Evolutionary conservation across 768 basidiomycete genomes (phyloP), one percentile per base, ranked within the genome.

Genomic region (Boletus subparvulus): DNA sequence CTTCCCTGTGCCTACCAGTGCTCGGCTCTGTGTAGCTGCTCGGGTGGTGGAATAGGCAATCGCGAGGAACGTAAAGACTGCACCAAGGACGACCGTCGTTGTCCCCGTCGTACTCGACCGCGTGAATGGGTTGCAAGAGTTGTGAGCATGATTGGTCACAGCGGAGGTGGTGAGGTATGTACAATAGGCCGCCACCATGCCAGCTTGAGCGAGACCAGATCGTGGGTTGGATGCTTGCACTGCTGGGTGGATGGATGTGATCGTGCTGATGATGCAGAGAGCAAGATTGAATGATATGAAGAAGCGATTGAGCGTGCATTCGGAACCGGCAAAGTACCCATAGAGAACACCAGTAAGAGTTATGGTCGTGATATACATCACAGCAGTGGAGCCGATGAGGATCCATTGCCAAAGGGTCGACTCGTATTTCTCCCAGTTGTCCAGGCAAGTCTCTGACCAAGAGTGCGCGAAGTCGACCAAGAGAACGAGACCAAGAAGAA

Each of bases 391-490:
- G 6, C 91, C 87, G 52, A 99, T 86, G 51, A 98, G 87, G 55
- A 96, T 84, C 85, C 90, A 98, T 70, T 97, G 94, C 97, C 97
- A 99, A 49, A 95, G 73, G 62, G 88, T 90, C 11, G 94, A 95
- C 44, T 84, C 82, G 3, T 84, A 85, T 56, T 85, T 84, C 71
- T 98, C 96, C 95, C 94, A 98, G 52, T 94, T 93, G 61, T 96
- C 88, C 50, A 98, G 82, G 70, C 96, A 98, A 7, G 86, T 95
- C 74, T 99, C 97, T 16, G 94, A 93, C 95, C 95, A 98, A 6
- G 92, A 90, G 70, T 99, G 97, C 3, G 97, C 97, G 67, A 98
- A 98, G 77, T 99, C 97, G 73, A 99, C 90, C 55, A 99, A 86
- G 43, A 99, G 87, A 55, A 99, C 92, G 30, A 99, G 87, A 46